phyloP scores from a whole-genome alignment of 2,329 filamentous ascomycete species.

The Colletotrichum salicis region DNA sequence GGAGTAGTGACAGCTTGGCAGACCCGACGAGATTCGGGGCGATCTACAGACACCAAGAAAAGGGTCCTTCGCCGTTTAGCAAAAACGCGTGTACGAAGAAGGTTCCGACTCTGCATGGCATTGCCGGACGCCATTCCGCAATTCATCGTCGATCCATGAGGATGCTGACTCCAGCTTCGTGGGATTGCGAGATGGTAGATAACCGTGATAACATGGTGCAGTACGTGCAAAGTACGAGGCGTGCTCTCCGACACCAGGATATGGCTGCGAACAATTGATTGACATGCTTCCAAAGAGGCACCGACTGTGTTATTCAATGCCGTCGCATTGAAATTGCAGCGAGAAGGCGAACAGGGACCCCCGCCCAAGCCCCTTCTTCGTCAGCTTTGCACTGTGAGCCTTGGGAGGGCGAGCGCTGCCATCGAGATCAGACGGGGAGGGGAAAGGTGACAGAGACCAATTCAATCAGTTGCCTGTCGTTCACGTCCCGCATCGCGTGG shows the following conservation, averaged over 20 bases:
- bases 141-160: conserved; percentile 8
- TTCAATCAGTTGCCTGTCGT: neutral
- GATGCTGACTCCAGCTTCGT: neutral
- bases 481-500: neutral
- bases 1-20: conserved; percentile 31
- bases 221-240: neutral
- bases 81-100: neutral
- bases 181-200: neutral
- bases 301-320: neutral
- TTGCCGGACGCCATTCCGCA: conserved; percentile 4
- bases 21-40: conserved; percentile 9
- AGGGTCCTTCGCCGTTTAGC: neutral
- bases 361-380: neutral
- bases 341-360: neutral
- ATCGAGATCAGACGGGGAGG: neutral
- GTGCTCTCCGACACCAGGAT: neutral
- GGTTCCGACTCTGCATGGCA: conserved; percentile 8
- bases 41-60: conserved; percentile 17
- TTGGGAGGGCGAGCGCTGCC: neutral
- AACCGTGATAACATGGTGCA: neutral
- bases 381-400: neutral
- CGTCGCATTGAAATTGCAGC: conserved; percentile 10
- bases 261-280: conserved; percentile 18
- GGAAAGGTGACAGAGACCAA: neutral
- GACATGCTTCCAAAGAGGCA: neutral